Evolutionary conservation across 306 rosid species (phyloP), one percentile per base, ranked within the genome.

Genomic region (Canavalia gladiata): DNA sequence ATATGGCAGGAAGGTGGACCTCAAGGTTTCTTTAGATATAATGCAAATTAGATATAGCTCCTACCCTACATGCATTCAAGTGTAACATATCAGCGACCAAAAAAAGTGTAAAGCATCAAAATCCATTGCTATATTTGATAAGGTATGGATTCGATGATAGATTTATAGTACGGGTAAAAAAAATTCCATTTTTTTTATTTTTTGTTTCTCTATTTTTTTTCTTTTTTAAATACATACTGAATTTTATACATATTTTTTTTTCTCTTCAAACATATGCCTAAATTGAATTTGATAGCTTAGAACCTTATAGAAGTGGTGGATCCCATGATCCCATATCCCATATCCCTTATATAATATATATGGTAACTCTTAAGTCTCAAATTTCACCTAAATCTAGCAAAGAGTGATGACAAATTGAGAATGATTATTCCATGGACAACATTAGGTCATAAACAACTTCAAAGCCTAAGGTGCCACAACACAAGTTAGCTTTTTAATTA

Each of bases 401-500:
- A 54, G 47, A 55, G 45, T 35, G 56, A 58, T 45, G 70, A 80
- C 52, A 46, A 55, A 66, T 42, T 75, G 77, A 51, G 47, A 68
- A 68, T 52, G 56, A 42, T 37, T 6, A 42, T 37, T 11, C 59
- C 13, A n/a, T 7, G 63, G 33, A 47, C 72, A 70, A 68, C 34
- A 69, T 11, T 63, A 34, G 50, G 51, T 63, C 60, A 63, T 63
- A 33, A 45, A 58, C 60, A 70, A 57, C 78, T 68, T 68, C 73
- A 18, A 31, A 69, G 60, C 74, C 79, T 69, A 62, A 52, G 51
- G 73, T 82, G 59, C 52, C 2, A 52, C 50, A 79, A 58, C 67
- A 52, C 50, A 79, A 58, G 68, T 43, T 47, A 59, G 77, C 43
- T 47, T 58, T 69, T 58, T 69, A n/a, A 80, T 49, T n/a, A 72